Evolutionary conservation across 345 rosid species (phyloP).

Genomic region (Sonneratia alba): DNA sequence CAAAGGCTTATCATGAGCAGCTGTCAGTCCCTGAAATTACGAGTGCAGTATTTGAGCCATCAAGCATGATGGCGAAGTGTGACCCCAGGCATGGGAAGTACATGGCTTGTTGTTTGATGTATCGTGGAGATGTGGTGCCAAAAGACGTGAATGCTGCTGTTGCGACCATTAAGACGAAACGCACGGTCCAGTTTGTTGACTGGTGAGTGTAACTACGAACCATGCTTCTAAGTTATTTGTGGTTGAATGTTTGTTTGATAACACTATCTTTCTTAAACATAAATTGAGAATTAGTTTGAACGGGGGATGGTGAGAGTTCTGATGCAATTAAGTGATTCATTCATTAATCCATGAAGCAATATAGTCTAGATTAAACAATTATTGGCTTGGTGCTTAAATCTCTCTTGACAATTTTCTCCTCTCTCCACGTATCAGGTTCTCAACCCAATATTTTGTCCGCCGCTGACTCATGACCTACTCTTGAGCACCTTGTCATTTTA

Average conservation of each 20-base stretch:
- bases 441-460: background rate
- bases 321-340: background rate
- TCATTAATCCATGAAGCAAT: background rate
- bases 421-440: background rate
- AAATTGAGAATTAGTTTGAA: background rate
- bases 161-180: conserved; percentile 65
- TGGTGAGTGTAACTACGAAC: conserved; percentile 33
- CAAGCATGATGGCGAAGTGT: conserved; percentile 84
- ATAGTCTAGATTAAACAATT: background rate
- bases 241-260: background rate
- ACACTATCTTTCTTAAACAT: background rate
- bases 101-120: conserved; percentile 86
- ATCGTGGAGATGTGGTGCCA: conserved; percentile 72
- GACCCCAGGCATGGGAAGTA: conserved; percentile 84
- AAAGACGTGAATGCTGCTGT: conserved; percentile 79
- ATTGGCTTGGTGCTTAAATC: background rate
- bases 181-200: conserved; percentile 75
- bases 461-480: no score
- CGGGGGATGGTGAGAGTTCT: background rate
- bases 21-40: conserved; percentile 73
- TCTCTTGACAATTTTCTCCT: background rate
- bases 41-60: conserved; percentile 66
- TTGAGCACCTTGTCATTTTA: no score
- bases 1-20: conserved; percentile 78
- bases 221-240: background rate